These are phyloP conservation scores for Thelonectria blattea DNA, from an alignment of 2,329 filamentous ascomycete species.

Conservation along the genomic window DNA sequence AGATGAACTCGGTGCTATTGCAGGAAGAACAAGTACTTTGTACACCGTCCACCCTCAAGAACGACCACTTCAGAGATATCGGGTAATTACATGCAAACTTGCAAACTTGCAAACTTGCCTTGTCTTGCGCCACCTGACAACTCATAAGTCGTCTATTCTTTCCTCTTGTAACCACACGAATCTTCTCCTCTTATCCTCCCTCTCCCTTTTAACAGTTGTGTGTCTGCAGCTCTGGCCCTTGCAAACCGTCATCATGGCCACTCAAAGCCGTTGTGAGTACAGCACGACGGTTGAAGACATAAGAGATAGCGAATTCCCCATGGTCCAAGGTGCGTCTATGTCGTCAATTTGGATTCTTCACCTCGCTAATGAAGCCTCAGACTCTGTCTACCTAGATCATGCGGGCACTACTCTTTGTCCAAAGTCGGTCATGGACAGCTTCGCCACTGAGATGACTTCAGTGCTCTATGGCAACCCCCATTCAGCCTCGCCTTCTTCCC, in stretches of 20 bases:
- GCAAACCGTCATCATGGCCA: conserved; percentile 8
- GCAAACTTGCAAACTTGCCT: background rate
- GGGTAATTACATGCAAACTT: background rate
- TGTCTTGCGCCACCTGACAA: background rate
- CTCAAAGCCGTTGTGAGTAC: conserved; percentile 50
- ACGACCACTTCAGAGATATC: background rate
- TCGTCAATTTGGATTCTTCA: background rate
- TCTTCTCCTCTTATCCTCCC: background rate
- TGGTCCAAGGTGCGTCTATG: conserved; percentile 65
- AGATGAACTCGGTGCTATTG: background rate
- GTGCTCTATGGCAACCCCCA: conserved; percentile 92
- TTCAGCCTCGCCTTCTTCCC: conserved; percentile 82
- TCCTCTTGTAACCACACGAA: background rate
- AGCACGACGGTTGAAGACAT: conserved; percentile 65
- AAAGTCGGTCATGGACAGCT: conserved; percentile 80
- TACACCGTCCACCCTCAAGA: background rate
- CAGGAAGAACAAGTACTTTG: background rate
- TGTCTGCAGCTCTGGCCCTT: background rate
- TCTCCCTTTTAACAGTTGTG: background rate
- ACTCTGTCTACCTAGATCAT: conserved; percentile 86
- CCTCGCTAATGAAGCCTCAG: conserved; percentile 49
- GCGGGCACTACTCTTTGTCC: conserved; percentile 87
- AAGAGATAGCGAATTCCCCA: conserved; percentile 68
- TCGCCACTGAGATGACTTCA: conserved; percentile 77
- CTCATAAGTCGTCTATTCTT: background rate